Base-by-base conservation (phyloP, 495 filamentous ascomycete genomes). In the Hamigera avellanea region DNA sequence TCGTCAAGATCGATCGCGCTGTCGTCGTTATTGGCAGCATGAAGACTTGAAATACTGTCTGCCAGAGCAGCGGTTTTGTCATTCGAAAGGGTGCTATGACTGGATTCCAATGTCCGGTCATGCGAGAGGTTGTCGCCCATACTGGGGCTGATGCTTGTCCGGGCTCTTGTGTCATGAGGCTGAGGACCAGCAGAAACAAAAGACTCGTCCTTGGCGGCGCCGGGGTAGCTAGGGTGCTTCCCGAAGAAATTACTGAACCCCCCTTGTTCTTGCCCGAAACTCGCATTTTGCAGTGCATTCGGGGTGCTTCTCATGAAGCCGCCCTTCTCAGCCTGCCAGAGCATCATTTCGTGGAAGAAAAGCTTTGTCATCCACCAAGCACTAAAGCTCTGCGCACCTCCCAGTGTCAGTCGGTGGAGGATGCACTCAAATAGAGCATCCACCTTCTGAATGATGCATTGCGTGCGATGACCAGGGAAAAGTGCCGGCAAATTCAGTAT, bases 311-410 rank as follows among this genome's bases (percentile, higher is more conserved):
- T 73, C 68, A 95, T 75, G 53, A 95, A 95, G 0, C 91, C 91
- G 14, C 91, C 91, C 38, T 87, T 81, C 48, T 95, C 86, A 0
- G 86, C 88, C 45, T 93, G 69, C 75, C 91, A 96, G 26, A 79
- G 62, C 48, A 87, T 76, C 87, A 93, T 93, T 59, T 95, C 91
- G 53, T 95, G 89, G 36, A 98, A 74, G 68, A 87, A 98, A 35
- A 88, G 86, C 53, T 95, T 94, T n/a, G 85, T 87, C 36, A 95
- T 81, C 86, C 91, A 95, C 91, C 91, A 98, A 1, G 83, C 79
- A 10, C 85, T 86, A 50, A 95, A 98, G 48, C 84, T 93, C 40
- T 78, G 74, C 8, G 83, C 86, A 41, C 82, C 78, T 16, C 72
- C 72, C 15, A 95, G 76, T 6, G 89, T 95, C 39, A 69, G 39